A percentile compares a stretch with the other conserved stretches of the same genome.
Conservation (phyloP, 257 asterid species). For the Voacanga thouarsii region DNA sequence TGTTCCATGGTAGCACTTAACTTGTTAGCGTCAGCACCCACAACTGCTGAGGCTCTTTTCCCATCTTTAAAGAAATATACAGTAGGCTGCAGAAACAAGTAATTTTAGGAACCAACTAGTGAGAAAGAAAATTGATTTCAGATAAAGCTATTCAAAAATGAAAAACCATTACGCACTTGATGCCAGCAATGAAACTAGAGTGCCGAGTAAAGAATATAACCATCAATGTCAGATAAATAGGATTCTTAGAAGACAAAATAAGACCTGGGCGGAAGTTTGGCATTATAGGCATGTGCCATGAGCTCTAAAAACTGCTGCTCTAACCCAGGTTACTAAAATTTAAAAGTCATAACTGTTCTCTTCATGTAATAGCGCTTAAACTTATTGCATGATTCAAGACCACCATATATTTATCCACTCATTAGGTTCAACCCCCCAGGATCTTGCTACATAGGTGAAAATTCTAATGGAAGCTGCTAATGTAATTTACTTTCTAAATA, state of each 20-base stretch:
- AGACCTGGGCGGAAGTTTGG: neutral
- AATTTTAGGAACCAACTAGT: constrained; percentile 23
- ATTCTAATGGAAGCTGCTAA: neutral
- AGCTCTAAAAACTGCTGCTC: neutral
- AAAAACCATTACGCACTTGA: neutral
- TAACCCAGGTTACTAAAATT: neutral
- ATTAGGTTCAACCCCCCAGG: neutral
- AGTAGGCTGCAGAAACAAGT: constrained; percentile 70
- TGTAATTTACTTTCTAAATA: neutral
- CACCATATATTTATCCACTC: neutral
- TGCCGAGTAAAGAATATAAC: neutral
- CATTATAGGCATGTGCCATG: neutral
- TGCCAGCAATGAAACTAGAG: neutral
- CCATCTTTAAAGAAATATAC: constrained; percentile 86
- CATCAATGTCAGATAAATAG: neutral
- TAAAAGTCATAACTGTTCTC: neutral
- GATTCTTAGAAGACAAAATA: neutral
- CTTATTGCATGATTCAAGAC: neutral
- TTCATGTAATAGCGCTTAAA: neutral
- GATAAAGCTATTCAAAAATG: neutral
- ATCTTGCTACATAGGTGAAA: neutral
- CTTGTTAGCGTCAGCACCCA: constrained; percentile 77
- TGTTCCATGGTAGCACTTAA: constrained; percentile 76
- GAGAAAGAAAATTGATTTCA: neutral
- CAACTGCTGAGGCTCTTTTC: constrained; percentile 60